Evolutionary conservation across 345 rosid species (phyloP).

Genomic region (Brassica rapa): DNA sequence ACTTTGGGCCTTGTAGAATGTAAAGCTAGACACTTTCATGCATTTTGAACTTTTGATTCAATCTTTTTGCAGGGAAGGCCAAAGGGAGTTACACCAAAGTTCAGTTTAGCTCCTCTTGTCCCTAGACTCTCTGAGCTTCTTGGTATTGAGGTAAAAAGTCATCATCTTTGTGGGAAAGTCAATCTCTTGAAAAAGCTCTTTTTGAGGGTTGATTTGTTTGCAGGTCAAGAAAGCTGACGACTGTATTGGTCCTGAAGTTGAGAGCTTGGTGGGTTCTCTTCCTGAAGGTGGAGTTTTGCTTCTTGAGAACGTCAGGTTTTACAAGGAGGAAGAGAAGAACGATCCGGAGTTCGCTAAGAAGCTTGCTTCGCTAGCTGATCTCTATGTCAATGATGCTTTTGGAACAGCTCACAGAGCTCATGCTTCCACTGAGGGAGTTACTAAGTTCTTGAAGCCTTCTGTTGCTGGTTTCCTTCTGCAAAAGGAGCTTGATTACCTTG

Average conservation of each 20-base stretch:
- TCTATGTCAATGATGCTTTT: slow-evolving; percentile 90
- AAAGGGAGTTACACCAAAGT: slow-evolving; percentile 91
- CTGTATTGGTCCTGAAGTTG: slow-evolving; percentile 79
- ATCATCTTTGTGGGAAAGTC: background rate
- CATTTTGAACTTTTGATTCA: background rate
- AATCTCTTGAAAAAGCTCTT: background rate
- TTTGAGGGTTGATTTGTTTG: slow-evolving; percentile 6
- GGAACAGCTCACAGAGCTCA: slow-evolving; percentile 96
- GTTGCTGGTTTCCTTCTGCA: slow-evolving; percentile 97
- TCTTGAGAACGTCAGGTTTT: slow-evolving; percentile 86
- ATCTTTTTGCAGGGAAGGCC: slow-evolving; percentile 76
- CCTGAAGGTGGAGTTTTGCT: slow-evolving; percentile 81
- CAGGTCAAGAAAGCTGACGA: slow-evolving; percentile 87
- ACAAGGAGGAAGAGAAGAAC: slow-evolving; percentile 95
- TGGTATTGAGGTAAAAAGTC: slow-evolving; percentile 60
- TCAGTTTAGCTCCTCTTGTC: slow-evolving; percentile 89
- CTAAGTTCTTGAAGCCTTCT: slow-evolving; percentile 81
- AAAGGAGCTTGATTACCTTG: slow-evolving; percentile 96
- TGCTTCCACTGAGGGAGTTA: slow-evolving; percentile 91
- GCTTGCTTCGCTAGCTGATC: slow-evolving; percentile 83
- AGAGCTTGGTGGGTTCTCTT: slow-evolving; percentile 61
- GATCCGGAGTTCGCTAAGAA: slow-evolving; percentile 94
- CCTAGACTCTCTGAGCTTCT: slow-evolving; percentile 88
- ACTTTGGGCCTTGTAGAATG: background rate
- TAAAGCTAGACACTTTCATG: background rate